Percentiles rank a stretch among this genome's conserved stretches.
These are phyloP conservation scores for Pleurotus tuoliensis DNA, from an alignment of 768 basidiomycete genomes.

Conservation along the genomic window DNA sequence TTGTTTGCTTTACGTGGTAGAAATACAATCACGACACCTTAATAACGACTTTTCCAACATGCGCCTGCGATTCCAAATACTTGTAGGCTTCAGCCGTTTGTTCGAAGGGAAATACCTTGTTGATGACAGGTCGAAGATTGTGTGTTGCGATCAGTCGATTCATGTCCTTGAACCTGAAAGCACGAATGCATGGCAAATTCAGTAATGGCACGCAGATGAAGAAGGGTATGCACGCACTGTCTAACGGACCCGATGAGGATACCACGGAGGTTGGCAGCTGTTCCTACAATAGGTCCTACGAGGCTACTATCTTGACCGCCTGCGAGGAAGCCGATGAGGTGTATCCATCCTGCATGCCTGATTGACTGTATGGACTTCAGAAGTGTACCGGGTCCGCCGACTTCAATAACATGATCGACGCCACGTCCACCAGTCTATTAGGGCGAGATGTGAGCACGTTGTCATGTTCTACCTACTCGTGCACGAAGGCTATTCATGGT, in stretches of 20 bases:
- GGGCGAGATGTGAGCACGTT: not conserved
- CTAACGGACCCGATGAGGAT: conserved; percentile 52
- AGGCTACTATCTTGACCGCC: conserved; percentile 28
- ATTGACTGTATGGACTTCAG: conserved; percentile 35
- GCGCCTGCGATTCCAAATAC: conserved; percentile 49
- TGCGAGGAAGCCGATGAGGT: conserved; percentile 50
- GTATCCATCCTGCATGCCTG: conserved; percentile 38
- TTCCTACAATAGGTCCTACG: conserved; percentile 27
- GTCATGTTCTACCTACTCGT: not conserved
- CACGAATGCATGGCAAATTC: not conserved
- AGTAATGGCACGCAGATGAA: too few species aligned
- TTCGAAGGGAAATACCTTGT: conserved; percentile 57
- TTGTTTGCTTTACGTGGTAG: too few species aligned
- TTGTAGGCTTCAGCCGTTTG: conserved; percentile 47
- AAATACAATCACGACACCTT: conserved; percentile 25
- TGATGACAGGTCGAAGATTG: conserved; percentile 45
- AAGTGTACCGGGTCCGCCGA: conserved; percentile 34
- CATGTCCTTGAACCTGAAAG: conserved; percentile 47
- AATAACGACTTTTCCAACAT: conserved; percentile 64
- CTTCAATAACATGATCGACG: conserved; percentile 39
- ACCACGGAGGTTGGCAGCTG: conserved; percentile 42
- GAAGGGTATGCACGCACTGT: conserved; percentile 33
- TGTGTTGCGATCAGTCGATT: conserved; percentile 41
- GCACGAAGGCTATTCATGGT: conserved; percentile 8
- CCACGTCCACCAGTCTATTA: conserved; percentile 32